Conservation (phyloP, 345 rosid genomes). For the Eucalyptus albens region DNA sequence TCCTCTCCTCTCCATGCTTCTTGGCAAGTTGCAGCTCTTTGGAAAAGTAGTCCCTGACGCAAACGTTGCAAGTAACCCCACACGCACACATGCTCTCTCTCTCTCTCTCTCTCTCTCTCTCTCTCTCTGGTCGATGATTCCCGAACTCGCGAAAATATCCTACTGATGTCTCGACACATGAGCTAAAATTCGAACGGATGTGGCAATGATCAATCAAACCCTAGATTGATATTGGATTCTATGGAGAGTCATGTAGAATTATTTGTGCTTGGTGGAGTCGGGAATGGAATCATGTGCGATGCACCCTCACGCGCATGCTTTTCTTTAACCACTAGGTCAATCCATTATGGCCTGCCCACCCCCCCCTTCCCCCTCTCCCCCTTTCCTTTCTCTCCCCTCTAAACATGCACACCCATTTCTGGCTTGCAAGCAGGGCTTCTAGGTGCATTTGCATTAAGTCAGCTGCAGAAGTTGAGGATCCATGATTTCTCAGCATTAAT, state of each 20-base stretch:
- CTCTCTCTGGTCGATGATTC: not conserved
- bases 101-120: not conserved
- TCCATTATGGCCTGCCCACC: not conserved
- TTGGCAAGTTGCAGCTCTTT: constrained; percentile 7
- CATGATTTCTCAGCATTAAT: not conserved
- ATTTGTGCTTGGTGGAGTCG: not conserved
- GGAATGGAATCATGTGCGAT: not conserved
- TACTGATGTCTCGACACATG: not conserved
- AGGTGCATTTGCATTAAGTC: not conserved
- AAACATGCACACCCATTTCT: not conserved
- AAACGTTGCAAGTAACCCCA: not conserved
- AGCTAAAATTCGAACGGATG: not conserved
- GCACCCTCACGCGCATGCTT: not conserved
- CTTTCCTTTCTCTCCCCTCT: not conserved
- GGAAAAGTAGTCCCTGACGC: not conserved
- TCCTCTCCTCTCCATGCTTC: constrained; percentile 8
- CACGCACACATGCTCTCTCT: not conserved
- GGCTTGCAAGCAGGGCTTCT: not conserved
- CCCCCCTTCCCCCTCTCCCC: not conserved
- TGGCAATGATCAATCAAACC: not conserved
- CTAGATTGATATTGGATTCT: not conserved
- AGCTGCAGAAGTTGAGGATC: not conserved
- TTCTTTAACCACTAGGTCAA: not conserved
- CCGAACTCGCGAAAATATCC: not conserved
- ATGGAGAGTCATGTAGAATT: not conserved